Conservation (phyloP, 1,284 basidiomycete species). For the Cryptococcus sp. region DNA sequence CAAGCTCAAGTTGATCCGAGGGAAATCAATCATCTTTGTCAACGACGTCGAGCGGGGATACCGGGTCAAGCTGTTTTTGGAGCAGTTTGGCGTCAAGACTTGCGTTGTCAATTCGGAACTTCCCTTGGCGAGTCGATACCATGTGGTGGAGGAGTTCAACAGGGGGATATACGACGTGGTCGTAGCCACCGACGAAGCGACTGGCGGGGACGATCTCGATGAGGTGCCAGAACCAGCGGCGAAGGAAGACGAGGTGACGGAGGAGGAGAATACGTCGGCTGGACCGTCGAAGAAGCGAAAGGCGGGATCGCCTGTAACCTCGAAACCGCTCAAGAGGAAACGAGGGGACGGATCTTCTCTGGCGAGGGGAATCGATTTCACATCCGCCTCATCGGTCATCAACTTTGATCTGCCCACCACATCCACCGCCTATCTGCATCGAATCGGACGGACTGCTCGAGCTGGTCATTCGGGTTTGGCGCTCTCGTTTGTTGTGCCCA, state of each 20-base stretch:
- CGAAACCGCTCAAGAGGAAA: constrained; percentile 41
- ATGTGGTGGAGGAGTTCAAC: constrained; percentile 98
- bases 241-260: constrained; percentile 16
- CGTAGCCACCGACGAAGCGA: constrained; percentile 90
- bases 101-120: constrained; percentile 96
- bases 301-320: constrained; percentile 26
- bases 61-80: constrained; percentile 81
- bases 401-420: constrained; percentile 95
- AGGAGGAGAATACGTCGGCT: constrained; percentile 30
- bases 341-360: constrained; percentile 78
- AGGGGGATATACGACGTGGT: constrained; percentile 98
- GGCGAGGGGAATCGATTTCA: constrained; percentile 93
- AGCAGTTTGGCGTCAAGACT: constrained; percentile 94
- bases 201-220: constrained; percentile 51
- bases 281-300: constrained; percentile 40
- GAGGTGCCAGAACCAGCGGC: constrained; percentile 46
- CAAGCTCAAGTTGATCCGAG: constrained; percentile 68
- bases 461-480: constrained; percentile 91
- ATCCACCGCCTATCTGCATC: constrained; percentile 87
- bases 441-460: constrained; percentile 91
- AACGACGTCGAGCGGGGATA: constrained; percentile 88
- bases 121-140: constrained; percentile 92
- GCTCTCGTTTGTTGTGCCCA: constrained; percentile 81
- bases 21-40: constrained; percentile 95
- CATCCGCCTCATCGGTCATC: constrained; percentile 94